Evolutionary conservation across 2,329 filamentous ascomycete species (phyloP), one percentile per base, ranked within the genome.

Genomic region (Alternaria postmessia): DNA sequence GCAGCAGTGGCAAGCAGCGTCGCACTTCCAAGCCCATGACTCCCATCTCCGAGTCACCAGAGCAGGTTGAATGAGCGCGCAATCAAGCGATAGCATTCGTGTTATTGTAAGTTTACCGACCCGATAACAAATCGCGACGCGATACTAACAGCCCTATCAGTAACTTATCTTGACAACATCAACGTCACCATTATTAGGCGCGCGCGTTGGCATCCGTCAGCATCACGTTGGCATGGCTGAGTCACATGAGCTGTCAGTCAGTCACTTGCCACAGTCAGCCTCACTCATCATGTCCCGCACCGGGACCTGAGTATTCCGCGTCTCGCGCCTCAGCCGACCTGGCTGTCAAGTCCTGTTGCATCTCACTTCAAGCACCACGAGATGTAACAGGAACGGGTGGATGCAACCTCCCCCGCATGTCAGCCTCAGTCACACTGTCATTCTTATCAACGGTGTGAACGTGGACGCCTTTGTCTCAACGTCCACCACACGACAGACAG

Each of bases 11-110:
- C 65, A 81, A 80, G 74, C 71, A 74, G 58, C 72, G 76, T 42
- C 73, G 78, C 54, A 65, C 75, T 3, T 78, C 77, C 43, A 80
- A 79, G 72, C 78, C 79, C 12, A 80, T 81, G 78, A 76, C 74
- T 55, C 78, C 78, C 56, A 80, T 81, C 59, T 70, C 76, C 11
- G 79, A 81, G 71, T 77, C 75, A 7, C 75, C 76, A 20, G 77
- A 79, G 64, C 73, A 74, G 16, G 68, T 70, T 22, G 78, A 79
- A 69, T 80, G 72, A 79, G 52, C 59, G n/a, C 24, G 32, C 36
- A 39, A 38, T 32, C 36, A 54, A 32, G 16, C 30, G 49, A 54
- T 36, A 52, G 24, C 43, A 41, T 42, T 52, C 26, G 22, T 47
- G 34, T 54, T 51, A 41, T 55, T 57, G 49, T 58, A 59, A 61